Conservation (phyloP, 495 filamentous ascomycete genomes). For the Letharia columbiana region DNA sequence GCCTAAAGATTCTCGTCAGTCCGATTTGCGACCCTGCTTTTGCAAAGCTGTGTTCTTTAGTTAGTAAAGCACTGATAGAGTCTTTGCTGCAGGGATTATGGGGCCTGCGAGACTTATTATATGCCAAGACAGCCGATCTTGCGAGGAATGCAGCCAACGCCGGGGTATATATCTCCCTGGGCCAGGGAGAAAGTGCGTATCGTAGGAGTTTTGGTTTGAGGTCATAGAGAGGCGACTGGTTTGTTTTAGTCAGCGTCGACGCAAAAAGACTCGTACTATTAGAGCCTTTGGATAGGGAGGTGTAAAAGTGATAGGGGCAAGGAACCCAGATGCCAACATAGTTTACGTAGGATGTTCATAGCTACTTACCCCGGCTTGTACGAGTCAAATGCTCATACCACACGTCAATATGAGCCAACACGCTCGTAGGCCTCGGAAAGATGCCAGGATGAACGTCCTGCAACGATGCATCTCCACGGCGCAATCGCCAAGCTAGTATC, state of each 20-base stretch:
- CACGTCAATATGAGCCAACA: too few relatives aligned
- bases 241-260: not conserved
- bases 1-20: conserved; percentile 31
- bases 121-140: conserved; percentile 33
- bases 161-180: conserved; percentile 40
- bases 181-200: conserved; percentile 40
- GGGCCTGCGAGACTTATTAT: conserved; percentile 1
- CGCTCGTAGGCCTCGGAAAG: conserved; percentile 22
- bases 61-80: conserved; percentile 15
- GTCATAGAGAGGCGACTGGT: not conserved
- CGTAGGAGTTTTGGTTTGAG: conserved; percentile 26
- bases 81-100: not conserved
- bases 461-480: too few relatives aligned
- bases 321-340: conserved; percentile 29
- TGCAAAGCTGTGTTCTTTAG: conserved; percentile 30
- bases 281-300: not conserved
- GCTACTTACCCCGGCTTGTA: conserved; percentile 29
- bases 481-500: too few relatives aligned
- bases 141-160: conserved; percentile 35
- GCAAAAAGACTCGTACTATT: too few relatives aligned
- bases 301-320: not conserved
- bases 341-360: conserved; percentile 28
- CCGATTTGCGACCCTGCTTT: conserved; percentile 38
- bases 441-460: too few relatives aligned
- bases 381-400: conserved; percentile 33